Conservation (phyloP, 106 monocot species). For the Allium sativum region DNA sequence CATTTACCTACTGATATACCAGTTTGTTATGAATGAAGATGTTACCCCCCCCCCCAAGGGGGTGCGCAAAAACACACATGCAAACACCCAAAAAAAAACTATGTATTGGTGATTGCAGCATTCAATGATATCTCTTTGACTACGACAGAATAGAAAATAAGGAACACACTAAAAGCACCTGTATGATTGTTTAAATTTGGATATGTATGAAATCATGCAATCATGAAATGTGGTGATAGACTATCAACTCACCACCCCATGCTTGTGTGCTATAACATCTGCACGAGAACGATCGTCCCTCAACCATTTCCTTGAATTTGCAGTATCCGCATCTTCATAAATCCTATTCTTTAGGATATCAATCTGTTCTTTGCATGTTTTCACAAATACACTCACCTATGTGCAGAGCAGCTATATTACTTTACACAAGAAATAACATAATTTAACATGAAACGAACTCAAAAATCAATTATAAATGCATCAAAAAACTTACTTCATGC, state of each 20-base stretch:
- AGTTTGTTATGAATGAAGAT: no score
- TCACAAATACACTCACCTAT: conserved; percentile 79
- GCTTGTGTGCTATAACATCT: conserved; percentile 81
- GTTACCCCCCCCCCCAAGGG: no score
- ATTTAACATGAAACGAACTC: not conserved
- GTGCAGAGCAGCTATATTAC: not conserved
- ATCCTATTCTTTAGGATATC: conserved; percentile 89
- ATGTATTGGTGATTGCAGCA: no score
- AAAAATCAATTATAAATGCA: not conserved
- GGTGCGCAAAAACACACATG: no score
- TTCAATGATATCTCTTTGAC: no score
- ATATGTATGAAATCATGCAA: no score
- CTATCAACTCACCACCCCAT: conserved; percentile 73
- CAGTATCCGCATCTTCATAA: conserved; percentile 47
- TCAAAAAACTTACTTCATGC: conserved; percentile 58
- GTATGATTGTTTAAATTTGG: no score
- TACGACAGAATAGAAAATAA: no score
- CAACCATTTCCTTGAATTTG: conserved; percentile 58
- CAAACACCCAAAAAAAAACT: no score
- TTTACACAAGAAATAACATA: not conserved
- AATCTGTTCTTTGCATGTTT: conserved; percentile 92
- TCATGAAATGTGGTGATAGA: no score
- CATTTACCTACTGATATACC: no score
- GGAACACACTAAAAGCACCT: no score
- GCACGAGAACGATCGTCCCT: conserved; percentile 40